These are phyloP conservation scores for Peronospora belbahrii DNA, from an alignment of 352 stramenopile species.

Conservation along the genomic window DNA sequence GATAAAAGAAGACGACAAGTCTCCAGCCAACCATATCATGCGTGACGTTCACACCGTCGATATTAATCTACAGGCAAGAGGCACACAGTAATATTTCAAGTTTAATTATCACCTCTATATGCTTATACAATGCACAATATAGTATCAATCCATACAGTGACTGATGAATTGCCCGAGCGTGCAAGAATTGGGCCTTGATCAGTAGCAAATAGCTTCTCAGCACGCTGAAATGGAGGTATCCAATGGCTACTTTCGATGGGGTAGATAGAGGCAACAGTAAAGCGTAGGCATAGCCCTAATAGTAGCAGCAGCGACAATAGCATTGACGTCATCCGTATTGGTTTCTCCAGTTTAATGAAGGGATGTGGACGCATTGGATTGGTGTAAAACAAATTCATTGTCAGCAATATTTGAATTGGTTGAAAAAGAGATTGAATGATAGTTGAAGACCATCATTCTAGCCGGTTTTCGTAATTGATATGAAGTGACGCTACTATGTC, in stretches of 20 bases:
- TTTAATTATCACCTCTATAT: not conserved
- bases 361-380: slow-evolving; percentile 3
- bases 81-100: too few species aligned
- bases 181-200: slow-evolving; percentile 63
- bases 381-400: slow-evolving; percentile 2
- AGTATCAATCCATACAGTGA: slow-evolving; percentile 32
- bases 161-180: slow-evolving; percentile 48
- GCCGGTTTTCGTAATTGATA: too few species aligned
- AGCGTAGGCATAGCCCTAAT: slow-evolving; percentile 6
- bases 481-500: too few species aligned
- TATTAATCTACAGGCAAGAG: slow-evolving; percentile 40
- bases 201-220: slow-evolving; percentile 81
- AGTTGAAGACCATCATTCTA: slow-evolving; percentile 9
- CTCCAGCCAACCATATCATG: slow-evolving; percentile 56
- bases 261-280: slow-evolving; percentile 51
- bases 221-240: slow-evolving; percentile 75
- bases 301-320: slow-evolving; percentile 12
- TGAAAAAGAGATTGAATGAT: too few species aligned
- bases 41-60: slow-evolving; percentile 69
- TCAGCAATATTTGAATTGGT: not conserved
- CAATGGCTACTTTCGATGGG: slow-evolving; percentile 58
- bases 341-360: slow-evolving; percentile 1
- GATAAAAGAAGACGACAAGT: slow-evolving; percentile 79
- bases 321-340: slow-evolving; percentile 13
- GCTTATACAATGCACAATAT: not conserved